Evolutionary conservation across 495 filamentous ascomycete species (phyloP), one percentile per base, ranked within the genome.

Genomic region (Aspergillus nanangensis): DNA sequence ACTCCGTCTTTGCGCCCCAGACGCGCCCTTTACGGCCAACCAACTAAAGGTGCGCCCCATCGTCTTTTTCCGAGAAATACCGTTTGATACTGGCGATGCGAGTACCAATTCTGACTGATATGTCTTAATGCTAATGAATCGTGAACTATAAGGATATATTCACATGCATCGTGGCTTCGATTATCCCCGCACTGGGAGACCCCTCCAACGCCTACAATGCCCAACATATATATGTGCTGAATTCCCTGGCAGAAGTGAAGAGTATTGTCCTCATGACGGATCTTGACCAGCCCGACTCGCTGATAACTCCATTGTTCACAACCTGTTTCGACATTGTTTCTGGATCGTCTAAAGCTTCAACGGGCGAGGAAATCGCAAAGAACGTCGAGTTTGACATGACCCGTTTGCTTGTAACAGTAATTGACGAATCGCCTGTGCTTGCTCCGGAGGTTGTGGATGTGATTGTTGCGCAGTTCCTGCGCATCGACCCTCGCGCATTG

Each of bases 261-360:
- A 96, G 90, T 68, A 83, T 97, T 25, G 83, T 96, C 22, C 78
- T 99, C 23, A 79, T 99, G 52, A 87, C 87, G n/a, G 94, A 97
- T 54, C 81, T 97, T 33, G 84, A 88, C 3, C 81, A 83, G 31
- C 78, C 84, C 14, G 88, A 93, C 35, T 74, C 74, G 24, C 75
- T 97, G 33, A 80, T 90, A 10, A 72, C 87, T 8, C 78, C 86
- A 33, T 79, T 97, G 8, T 97, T 97, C 60, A 83, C 79, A 1
- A 74, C 72, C 38, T 92, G 91, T 58, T 99, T 99, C 63, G 93
- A 99, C 62, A 89, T 93, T 23, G 80, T 96, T 22, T 92, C 90
- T 0, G 84, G 85, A 0, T 81, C 81, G 8, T 78, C 81, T 5
- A 90, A 86, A 55, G 72, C 82, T 1, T 76, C 82, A 1, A 82